Percentiles rank a stretch among this genome's conserved stretches.
Conservation (phyloP, 2,329 filamentous ascomycete species). For the Tricladium varicosporioides region DNA sequence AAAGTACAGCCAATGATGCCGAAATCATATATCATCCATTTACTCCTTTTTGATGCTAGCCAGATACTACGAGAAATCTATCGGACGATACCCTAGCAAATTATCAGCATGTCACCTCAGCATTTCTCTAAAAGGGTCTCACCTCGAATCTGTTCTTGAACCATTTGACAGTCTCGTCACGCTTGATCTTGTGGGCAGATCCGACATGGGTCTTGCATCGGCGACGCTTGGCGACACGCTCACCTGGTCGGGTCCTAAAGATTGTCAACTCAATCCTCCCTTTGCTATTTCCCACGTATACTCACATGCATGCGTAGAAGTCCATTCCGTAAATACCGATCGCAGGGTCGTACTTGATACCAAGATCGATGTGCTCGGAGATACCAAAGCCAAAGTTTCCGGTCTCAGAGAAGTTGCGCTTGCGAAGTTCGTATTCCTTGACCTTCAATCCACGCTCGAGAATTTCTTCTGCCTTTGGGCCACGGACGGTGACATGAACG, state of each 20-base stretch:
- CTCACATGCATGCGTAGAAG: constrained; percentile 99
- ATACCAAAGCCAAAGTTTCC: constrained; percentile 99
- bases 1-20: constrained; percentile 31
- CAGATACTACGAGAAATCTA: constrained; percentile 53
- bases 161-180: constrained; percentile 96
- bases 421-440: constrained; percentile 99
- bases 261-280: constrained; percentile 10
- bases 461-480: constrained; percentile 99
- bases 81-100: constrained; percentile 85
- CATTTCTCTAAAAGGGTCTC: background rate
- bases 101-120: constrained; percentile 1
- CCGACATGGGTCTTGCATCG: constrained; percentile 86
- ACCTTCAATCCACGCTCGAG: constrained; percentile 99
- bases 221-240: constrained; percentile 94
- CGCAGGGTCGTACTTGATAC: constrained; percentile 99
- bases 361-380: constrained; percentile 99
- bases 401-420: constrained; percentile 99
- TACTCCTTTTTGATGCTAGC: constrained; percentile 28
- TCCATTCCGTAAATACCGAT: constrained; percentile 99
- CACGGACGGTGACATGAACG: constrained; percentile 98
- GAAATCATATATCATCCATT: constrained; percentile 21
- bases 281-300: constrained; percentile 24
- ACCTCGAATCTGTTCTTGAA: constrained; percentile 61
- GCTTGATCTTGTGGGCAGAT: constrained; percentile 87
- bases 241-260: constrained; percentile 84